These are phyloP conservation scores for Alnus glutinosa DNA, from an alignment of 306 rosid species.

Conservation along the genomic window DNA sequence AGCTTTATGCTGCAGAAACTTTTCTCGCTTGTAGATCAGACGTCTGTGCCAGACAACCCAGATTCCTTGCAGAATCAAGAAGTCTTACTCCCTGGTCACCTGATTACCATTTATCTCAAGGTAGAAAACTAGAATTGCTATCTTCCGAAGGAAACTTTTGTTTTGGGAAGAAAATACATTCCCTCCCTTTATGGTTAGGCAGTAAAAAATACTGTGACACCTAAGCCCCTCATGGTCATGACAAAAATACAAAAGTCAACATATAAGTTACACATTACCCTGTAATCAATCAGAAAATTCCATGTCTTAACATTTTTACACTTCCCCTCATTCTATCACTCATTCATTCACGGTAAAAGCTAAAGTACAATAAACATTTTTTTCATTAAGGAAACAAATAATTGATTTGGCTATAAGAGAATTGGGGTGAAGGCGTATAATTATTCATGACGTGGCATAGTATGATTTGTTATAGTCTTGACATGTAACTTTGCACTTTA, in stretches of 20 bases:
- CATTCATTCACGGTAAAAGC: no score
- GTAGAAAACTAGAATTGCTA: slow-evolving; percentile 36
- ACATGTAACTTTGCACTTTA: neutral
- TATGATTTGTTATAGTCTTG: neutral
- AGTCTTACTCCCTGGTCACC: slow-evolving; percentile 90
- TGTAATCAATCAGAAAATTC: neutral
- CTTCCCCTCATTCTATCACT: neutral
- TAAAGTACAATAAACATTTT: no score
- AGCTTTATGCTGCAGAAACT: slow-evolving; percentile 97
- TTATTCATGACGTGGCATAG: neutral
- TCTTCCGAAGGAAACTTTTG: neutral
- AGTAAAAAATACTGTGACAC: neutral
- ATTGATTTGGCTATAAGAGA: no score
- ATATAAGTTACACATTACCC: neutral
- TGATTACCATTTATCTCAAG: slow-evolving; percentile 87
- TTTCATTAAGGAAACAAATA: neutral
- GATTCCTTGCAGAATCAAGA: slow-evolving; percentile 97
- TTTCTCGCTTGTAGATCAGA: slow-evolving; percentile 89
- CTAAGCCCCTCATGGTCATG: neutral
- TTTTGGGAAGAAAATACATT: neutral
- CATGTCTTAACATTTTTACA: no score
- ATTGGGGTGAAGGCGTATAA: neutral
- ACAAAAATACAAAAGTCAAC: no score
- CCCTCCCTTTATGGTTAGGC: no score
- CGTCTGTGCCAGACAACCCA: slow-evolving; percentile 79